Evolutionary conservation across 352 stramenopile species (phyloP).

Genomic region (Pilasporangium apinafurcum): DNA sequence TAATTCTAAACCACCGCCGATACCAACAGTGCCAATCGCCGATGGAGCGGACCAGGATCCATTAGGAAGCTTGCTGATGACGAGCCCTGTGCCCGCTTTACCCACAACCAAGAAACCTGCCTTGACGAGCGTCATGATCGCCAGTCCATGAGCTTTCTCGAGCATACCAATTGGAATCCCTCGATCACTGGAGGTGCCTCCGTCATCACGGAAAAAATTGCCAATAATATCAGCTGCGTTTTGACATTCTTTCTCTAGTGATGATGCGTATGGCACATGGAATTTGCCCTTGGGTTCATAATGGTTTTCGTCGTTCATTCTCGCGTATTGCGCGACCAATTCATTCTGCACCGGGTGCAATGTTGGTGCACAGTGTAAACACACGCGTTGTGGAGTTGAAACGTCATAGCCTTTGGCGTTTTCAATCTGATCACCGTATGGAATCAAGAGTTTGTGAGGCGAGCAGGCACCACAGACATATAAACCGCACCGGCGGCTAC

Average conservation of each 20-base stretch:
- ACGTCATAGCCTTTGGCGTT: slow-evolving; percentile 19
- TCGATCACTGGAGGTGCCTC: slow-evolving; percentile 6
- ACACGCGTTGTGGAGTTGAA: slow-evolving; percentile 24
- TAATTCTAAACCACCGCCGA: slow-evolving; percentile 53
- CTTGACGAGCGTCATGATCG: slow-evolving; percentile 13
- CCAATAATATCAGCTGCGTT: slow-evolving; percentile 19
- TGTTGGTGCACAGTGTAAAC: slow-evolving; percentile 18
- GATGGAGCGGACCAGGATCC: slow-evolving; percentile 64
- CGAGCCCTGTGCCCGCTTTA: slow-evolving; percentile 37
- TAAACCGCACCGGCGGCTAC: slow-evolving; percentile 19
- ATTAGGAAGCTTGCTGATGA: slow-evolving; percentile 40
- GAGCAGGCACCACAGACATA: slow-evolving; percentile 26
- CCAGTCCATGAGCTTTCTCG: slow-evolving; percentile 12
- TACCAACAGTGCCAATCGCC: slow-evolving; percentile 63
- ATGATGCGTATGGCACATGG: slow-evolving; percentile 16
- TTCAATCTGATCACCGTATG: slow-evolving; percentile 14
- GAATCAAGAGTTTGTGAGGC: slow-evolving; percentile 21
- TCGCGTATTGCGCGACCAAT: slow-evolving; percentile 13
- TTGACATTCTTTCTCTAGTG: slow-evolving; percentile 15
- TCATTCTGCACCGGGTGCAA: slow-evolving; percentile 20
- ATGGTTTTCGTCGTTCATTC: slow-evolving; percentile 13
- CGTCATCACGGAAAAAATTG: slow-evolving; percentile 17
- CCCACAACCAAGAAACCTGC: slow-evolving; percentile 20
- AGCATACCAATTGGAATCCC: slow-evolving; percentile 13
- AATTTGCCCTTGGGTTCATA: slow-evolving; percentile 14